Conservation (phyloP, 1,284 basidiomycete genomes). For the Peniophora sp. region DNA sequence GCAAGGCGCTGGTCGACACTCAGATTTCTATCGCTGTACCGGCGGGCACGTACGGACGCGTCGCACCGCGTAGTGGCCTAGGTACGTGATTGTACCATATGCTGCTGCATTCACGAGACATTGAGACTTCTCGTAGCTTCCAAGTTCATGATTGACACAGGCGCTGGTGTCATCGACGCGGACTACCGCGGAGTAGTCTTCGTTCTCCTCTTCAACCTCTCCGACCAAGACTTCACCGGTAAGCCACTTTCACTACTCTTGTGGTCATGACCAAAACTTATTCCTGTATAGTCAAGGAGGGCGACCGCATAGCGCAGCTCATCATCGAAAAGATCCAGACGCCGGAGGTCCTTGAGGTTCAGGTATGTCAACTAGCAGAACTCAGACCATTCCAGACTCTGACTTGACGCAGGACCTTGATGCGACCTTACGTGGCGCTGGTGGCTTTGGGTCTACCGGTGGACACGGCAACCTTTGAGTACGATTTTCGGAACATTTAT, state of each 20-base stretch:
- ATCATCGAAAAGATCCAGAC: conserved; percentile 89
- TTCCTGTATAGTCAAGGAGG: conserved; percentile 62
- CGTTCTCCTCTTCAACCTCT: conserved; percentile 93
- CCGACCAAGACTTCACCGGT: conserved; percentile 85
- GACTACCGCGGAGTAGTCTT: conserved; percentile 93
- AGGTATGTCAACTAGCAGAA: conserved; percentile 46
- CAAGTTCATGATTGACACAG: conserved; percentile 96
- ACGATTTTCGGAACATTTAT: conserved; percentile 3
- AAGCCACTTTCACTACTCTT: conserved; percentile 14
- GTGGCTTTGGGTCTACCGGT: conserved; percentile 95
- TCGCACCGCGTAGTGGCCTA: conserved; percentile 90
- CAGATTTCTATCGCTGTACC: conserved; percentile 93
- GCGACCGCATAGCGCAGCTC: conserved; percentile 92
- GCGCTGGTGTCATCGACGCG: conserved; percentile 93
- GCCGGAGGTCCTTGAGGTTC: conserved; percentile 80
- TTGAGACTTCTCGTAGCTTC: conserved; percentile 47
- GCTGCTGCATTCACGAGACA: background rate
- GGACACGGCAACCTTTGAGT: conserved; percentile 46
- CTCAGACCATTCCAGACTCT: conserved; percentile 7
- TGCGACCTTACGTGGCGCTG: conserved; percentile 77
- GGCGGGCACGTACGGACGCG: conserved; percentile 87
- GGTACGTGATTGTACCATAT: conserved; percentile 42
- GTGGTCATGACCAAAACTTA: background rate
- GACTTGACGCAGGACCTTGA: conserved; percentile 57
- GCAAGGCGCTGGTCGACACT: conserved; percentile 85